Conservation (phyloP, 495 filamentous ascomycete genomes). For the Penicillium ucsense region DNA sequence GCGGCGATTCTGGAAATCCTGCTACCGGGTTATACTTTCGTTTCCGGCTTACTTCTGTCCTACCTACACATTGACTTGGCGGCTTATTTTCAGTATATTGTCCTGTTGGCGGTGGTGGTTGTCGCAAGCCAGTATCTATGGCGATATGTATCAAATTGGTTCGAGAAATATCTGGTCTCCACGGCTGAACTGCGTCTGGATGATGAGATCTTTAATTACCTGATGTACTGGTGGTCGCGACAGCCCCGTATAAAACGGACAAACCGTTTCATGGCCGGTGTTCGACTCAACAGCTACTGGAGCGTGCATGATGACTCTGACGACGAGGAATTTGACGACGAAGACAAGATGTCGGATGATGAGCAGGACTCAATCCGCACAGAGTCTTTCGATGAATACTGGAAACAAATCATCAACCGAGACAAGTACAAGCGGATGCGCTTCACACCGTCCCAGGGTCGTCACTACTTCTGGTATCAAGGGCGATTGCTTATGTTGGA, state of each 20-base stretch:
- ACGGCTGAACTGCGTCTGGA: constrained; percentile 55
- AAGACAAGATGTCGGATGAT: constrained; percentile 11
- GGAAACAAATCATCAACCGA: constrained; percentile 32
- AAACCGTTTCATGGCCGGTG: constrained; percentile 52
- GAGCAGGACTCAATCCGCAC: not conserved
- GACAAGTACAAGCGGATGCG: constrained; percentile 50
- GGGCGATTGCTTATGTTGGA: constrained; percentile 46
- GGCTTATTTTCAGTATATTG: constrained; percentile 54
- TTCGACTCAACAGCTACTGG: constrained; percentile 42
- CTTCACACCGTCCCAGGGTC: constrained; percentile 56
- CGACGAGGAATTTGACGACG: constrained; percentile 21
- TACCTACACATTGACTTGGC: constrained; percentile 62
- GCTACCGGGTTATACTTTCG: constrained; percentile 62
- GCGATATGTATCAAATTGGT: constrained; percentile 26
- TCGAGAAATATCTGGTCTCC: constrained; percentile 31
- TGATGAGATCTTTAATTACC: constrained; percentile 58
- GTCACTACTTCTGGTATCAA: constrained; percentile 58
- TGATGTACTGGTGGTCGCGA: constrained; percentile 60
- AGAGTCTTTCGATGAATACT: constrained; percentile 33
- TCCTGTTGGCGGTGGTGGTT: constrained; percentile 40
- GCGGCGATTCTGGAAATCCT: constrained; percentile 57
- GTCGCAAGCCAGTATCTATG: constrained; percentile 43
- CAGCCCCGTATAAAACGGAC: constrained; percentile 48
- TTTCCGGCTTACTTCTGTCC: constrained; percentile 48
- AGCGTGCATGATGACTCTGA: constrained; percentile 34